Percentiles rank a stretch among this genome's conserved stretches.
Evolutionary conservation across 1,139 yeast species (phyloP).

Genomic region (Zygosaccharomyces pseudobailii): DNA sequence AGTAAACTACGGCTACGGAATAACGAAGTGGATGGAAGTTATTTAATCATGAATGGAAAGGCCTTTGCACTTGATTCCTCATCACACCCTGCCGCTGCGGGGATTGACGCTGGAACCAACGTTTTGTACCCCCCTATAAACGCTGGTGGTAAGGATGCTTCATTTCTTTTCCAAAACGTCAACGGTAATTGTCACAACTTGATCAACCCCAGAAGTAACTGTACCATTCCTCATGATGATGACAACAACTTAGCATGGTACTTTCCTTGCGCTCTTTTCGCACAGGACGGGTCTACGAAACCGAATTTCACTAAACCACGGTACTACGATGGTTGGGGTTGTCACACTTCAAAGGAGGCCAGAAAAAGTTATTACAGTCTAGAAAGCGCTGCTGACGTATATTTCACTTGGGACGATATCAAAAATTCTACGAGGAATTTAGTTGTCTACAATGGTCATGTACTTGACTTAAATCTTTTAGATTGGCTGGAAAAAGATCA

Average conservation of each 20-base stretch:
- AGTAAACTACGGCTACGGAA: conserved; percentile 50
- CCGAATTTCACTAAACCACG: conserved; percentile 55
- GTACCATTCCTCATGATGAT: conserved; percentile 62
- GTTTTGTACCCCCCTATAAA: conserved; percentile 76
- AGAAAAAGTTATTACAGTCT: conserved; percentile 63
- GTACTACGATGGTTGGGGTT: conserved; percentile 80
- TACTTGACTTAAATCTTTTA: conserved; percentile 71
- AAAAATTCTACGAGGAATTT: conserved; percentile 65
- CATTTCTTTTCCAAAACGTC: conserved; percentile 88
- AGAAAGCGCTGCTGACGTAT: conserved; percentile 67
- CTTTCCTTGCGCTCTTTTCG: conserved; percentile 79
- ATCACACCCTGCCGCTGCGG: conserved; percentile 76
- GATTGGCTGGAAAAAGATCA: conserved; percentile 70
- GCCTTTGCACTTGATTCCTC: conserved; percentile 69
- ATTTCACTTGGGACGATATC: conserved; percentile 86
- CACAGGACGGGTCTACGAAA: conserved; percentile 63
- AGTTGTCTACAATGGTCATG: conserved; percentile 84
- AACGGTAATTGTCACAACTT: conserved; percentile 87
- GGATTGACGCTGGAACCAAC: conserved; percentile 62
- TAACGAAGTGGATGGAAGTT: conserved; percentile 54
- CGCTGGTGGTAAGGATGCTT: conserved; percentile 88
- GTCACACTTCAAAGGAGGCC: conserved; percentile 74
- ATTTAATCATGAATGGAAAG: conserved; percentile 73
- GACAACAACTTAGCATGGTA: conserved; percentile 82
- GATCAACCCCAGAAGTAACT: conserved; percentile 65